phyloP scores from a whole-genome alignment of 768 basidiomycete genomes.

The Amanita pallidorosea region DNA sequence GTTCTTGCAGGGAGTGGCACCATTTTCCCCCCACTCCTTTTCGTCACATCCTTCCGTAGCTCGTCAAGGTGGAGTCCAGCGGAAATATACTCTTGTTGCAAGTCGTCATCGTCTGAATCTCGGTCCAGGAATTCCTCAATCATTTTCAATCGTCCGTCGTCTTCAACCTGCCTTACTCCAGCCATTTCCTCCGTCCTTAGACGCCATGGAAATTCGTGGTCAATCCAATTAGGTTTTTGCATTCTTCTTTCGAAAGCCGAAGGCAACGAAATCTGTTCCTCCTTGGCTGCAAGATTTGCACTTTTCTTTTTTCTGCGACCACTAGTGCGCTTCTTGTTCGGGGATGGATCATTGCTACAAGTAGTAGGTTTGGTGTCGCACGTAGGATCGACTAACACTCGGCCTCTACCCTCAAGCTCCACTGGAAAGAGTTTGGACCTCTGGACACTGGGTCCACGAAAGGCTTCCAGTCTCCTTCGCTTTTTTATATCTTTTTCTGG shows the following conservation, averaged over 20 bases:
- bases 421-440: constrained; percentile 46
- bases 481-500: constrained; percentile 59
- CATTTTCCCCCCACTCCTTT: constrained; percentile 49
- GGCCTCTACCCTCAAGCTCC: constrained; percentile 56
- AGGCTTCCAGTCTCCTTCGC: constrained; percentile 59
- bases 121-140: constrained; percentile 67
- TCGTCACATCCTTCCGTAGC: constrained; percentile 7
- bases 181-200: constrained; percentile 44
- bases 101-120: constrained; percentile 50
- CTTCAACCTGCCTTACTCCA: constrained; percentile 39
- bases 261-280: constrained; percentile 17
- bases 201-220: constrained; percentile 71
- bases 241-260: constrained; percentile 14
- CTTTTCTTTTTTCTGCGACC: constrained; percentile 42
- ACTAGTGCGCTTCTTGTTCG: constrained; percentile 26
- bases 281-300: constrained; percentile 22
- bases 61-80: constrained; percentile 10
- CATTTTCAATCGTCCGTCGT: constrained; percentile 49
- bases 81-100: constrained; percentile 7
- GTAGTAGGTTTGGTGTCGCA: constrained; percentile 24
- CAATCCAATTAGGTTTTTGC: constrained; percentile 68
- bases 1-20: constrained; percentile 29
- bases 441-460: constrained; percentile 28
- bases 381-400: constrained; percentile 54
- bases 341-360: constrained; percentile 19